Percentiles rank a stretch among this genome's conserved stretches.
phyloP scores from a whole-genome alignment of 140 eudicot genomes.

The Senecio squalidus region DNA sequence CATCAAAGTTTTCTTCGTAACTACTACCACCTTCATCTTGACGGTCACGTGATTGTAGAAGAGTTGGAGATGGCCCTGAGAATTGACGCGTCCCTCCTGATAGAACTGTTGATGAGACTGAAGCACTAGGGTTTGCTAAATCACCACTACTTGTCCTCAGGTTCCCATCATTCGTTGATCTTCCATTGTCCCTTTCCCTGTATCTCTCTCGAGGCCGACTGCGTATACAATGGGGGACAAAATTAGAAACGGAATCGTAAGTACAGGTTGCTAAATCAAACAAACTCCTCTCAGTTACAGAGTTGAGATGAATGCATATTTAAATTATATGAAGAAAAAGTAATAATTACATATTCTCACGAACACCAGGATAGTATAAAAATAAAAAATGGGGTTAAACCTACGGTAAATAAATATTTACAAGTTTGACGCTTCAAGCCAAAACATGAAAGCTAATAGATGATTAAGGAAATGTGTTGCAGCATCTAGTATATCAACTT shows the following conservation, averaged over 20 bases:
- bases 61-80: constrained; percentile 70
- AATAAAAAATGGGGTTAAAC: no score
- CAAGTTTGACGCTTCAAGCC: no score
- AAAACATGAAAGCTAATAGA: no score
- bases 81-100: constrained; percentile 57
- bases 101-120: constrained; percentile 41
- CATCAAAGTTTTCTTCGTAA: constrained; percentile 86
- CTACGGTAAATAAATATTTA: no score
- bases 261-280: no score
- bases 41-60: constrained; percentile 83
- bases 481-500: no score
- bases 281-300: no score
- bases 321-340: no score
- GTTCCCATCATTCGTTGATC: constrained; percentile 56
- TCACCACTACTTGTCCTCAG: constrained; percentile 50
- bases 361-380: no score
- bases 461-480: no score
- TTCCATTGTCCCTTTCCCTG: constrained; percentile 77
- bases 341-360: no score
- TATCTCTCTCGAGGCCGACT: constrained; percentile 82
- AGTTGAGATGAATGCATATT: no score
- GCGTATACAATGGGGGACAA: neutral
- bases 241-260: constrained; percentile 6
- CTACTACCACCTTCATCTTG: constrained; percentile 78
- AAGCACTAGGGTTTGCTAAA: constrained; percentile 30